Conservation (phyloP, 208 protist species). For the Leishmania major region DNA sequence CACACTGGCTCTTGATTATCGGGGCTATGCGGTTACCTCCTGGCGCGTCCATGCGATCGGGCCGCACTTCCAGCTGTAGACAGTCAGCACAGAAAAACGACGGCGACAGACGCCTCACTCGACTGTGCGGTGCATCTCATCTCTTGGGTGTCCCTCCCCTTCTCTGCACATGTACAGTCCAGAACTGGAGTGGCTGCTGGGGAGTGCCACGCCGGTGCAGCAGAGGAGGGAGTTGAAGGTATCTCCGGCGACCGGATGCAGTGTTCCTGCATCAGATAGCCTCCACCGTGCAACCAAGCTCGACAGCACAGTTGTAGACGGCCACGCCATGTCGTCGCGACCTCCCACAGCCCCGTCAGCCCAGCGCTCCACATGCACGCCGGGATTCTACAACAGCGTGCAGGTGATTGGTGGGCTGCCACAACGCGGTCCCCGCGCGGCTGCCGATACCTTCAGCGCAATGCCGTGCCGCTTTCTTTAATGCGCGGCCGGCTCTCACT, state of each 20-base stretch:
- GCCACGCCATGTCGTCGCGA: background rate
- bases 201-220: background rate
- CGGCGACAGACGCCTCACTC: background rate
- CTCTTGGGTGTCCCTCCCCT: background rate
- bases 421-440: conserved; percentile 14
- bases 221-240: background rate
- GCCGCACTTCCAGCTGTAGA: background rate
- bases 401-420: conserved; percentile 6
- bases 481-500: background rate
- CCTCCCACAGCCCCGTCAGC: background rate
- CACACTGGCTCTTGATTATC: background rate
- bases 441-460: background rate
- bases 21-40: background rate
- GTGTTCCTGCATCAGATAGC: background rate
- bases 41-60: background rate
- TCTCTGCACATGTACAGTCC: conserved; percentile 21
- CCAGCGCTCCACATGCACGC: background rate
- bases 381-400: background rate
- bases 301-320: background rate
- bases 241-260: background rate
- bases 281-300: background rate
- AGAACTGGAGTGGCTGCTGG: conserved; percentile 23
- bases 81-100: background rate
- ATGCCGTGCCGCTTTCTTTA: conserved; percentile 21
- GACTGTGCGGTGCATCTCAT: background rate